Percentiles rank a stretch among this genome's conserved stretches.
phyloP scores from a whole-genome alignment of 2,329 filamentous ascomycete genomes.

The Anisogramma anomala region DNA sequence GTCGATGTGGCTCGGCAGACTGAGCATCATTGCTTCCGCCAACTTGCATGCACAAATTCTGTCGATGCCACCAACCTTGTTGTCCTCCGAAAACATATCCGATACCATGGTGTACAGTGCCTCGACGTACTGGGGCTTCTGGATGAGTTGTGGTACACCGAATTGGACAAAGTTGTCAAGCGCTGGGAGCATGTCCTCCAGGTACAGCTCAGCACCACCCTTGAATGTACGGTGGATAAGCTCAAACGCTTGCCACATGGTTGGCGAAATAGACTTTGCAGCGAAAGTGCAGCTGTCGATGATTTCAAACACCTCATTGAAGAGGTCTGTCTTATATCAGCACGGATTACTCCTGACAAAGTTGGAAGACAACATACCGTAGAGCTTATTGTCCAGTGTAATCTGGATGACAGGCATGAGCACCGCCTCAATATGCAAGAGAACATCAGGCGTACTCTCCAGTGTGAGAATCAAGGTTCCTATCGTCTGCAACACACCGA shows the following conservation, averaged over 20 bases:
- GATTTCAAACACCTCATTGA: constrained; percentile 98
- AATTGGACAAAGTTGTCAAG: constrained; percentile 97
- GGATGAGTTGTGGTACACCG: constrained; percentile 65
- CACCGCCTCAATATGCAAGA: constrained; percentile 87
- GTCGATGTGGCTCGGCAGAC: constrained; percentile 78
- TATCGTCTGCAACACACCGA: constrained; percentile 94
- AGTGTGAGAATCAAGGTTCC: constrained; percentile 92
- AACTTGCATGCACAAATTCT: constrained; percentile 96
- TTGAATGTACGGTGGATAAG: constrained; percentile 96
- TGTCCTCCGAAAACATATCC: constrained; percentile 86
- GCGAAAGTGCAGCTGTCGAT: constrained; percentile 99
- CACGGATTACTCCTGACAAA: neutral
- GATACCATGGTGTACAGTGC: constrained; percentile 89
- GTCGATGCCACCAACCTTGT: constrained; percentile 89
- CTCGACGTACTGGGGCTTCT: constrained; percentile 76
- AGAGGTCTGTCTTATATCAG: constrained; percentile 51
- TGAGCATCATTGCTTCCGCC: constrained; percentile 89
- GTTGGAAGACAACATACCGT: constrained; percentile 42
- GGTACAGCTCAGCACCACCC: constrained; percentile 87
- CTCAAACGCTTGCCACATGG: constrained; percentile 98
- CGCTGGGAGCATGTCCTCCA: constrained; percentile 97
- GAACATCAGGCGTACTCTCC: constrained; percentile 91
- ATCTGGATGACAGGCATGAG: constrained; percentile 95
- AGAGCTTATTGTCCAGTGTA: constrained; percentile 94
- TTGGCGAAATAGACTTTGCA: constrained; percentile 85